These are phyloP conservation scores for Fraxinus ornus DNA, from an alignment of 305 asterid genomes.

Conservation along the genomic window DNA sequence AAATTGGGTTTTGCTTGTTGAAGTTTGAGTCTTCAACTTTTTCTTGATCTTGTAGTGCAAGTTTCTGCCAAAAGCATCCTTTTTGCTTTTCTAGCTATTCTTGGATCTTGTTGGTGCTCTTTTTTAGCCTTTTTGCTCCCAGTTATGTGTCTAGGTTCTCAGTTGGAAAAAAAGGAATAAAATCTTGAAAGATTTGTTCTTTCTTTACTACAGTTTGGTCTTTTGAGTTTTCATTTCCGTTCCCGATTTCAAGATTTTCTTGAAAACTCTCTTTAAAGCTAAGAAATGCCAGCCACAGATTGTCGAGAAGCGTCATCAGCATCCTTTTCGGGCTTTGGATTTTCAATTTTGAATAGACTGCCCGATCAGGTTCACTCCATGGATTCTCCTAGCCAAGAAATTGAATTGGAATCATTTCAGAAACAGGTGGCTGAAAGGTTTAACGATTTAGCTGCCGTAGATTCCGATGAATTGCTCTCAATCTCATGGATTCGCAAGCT, in stretches of 20 bases:
- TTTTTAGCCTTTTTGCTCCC: not conserved
- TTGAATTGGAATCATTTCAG: constrained; percentile 40
- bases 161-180: not conserved
- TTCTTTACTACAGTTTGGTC: not conserved
- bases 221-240: not conserved
- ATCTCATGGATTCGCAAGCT: constrained; percentile 40
- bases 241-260: constrained; percentile 11
- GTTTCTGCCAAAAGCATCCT: not conserved
- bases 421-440: constrained; percentile 36
- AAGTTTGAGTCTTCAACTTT: not conserved
- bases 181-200: not conserved
- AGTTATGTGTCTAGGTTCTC: not conserved
- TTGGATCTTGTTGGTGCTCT: not conserved
- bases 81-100: not conserved
- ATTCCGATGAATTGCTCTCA: constrained; percentile 37
- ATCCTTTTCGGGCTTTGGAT: constrained; percentile 33
- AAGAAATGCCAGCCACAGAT: constrained; percentile 49
- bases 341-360: constrained; percentile 12
- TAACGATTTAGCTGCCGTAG: constrained; percentile 22
- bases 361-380: constrained; percentile 34
- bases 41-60: not conserved
- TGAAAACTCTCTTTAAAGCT: constrained; percentile 1
- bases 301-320: constrained; percentile 37
- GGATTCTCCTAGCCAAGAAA: constrained; percentile 35
- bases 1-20: not conserved